Conservation (phyloP, 2,329 filamentous ascomycete species). For the Amphichorda felina region DNA sequence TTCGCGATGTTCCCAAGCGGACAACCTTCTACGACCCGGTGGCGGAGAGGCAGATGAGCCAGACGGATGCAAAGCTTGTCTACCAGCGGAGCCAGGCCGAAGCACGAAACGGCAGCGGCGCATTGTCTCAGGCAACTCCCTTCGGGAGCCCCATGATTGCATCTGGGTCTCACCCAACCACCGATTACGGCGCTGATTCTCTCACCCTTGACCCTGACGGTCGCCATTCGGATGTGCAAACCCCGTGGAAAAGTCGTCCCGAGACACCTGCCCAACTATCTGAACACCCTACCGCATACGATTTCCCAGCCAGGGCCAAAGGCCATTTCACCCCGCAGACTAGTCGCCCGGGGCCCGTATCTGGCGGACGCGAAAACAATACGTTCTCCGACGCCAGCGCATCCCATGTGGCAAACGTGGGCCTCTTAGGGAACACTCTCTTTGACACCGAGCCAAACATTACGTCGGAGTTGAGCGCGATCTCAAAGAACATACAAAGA, state of each 20-base stretch:
- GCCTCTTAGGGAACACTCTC: slow-evolving; percentile 34
- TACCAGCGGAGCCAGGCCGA: slow-evolving; percentile 72
- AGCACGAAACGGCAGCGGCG: slow-evolving; percentile 18
- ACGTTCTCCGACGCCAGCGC: slow-evolving; percentile 6
- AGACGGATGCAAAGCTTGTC: slow-evolving; percentile 89
- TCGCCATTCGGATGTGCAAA: background rate
- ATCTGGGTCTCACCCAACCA: slow-evolving; percentile 19
- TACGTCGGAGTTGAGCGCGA: slow-evolving; percentile 69
- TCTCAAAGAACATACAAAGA: slow-evolving; percentile 83
- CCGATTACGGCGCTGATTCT: slow-evolving; percentile 24
- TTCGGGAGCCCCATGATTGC: slow-evolving; percentile 32
- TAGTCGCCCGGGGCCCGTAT: slow-evolving; percentile 1
- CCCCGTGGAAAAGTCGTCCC: background rate
- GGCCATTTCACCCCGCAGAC: background rate
- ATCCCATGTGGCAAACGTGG: slow-evolving; percentile 9
- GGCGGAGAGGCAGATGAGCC: slow-evolving; percentile 87
- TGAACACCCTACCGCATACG: background rate
- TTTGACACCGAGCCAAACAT: slow-evolving; percentile 67
- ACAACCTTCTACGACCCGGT: slow-evolving; percentile 91
- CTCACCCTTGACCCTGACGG: slow-evolving; percentile 14
- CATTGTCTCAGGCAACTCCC: slow-evolving; percentile 29
- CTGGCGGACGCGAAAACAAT: slow-evolving; percentile 4
- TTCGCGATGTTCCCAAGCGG: slow-evolving; percentile 49
- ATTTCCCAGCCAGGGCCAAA: background rate
- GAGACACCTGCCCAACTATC: background rate